Base-by-base conservation (phyloP, 75 land plant genomes). In the Isoetes taiwanensis region DNA sequence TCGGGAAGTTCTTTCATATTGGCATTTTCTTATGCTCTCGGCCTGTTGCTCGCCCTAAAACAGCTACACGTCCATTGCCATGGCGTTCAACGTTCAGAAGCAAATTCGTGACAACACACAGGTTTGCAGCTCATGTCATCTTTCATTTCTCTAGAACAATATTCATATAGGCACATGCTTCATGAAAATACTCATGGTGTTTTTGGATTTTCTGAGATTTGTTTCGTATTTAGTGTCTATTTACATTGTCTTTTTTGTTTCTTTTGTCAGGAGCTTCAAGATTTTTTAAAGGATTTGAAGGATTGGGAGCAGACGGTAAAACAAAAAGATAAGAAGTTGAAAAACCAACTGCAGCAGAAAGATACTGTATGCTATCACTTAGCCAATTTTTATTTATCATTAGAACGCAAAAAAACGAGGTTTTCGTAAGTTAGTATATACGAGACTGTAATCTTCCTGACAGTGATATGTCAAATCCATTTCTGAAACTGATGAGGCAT, bases 261-360 rank as follows among this genome's bases (percentile, higher is more conserved):
- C 17, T 48, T 11, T 6, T 48, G 9, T 19, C 78, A 88, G 95
- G 85, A 81, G 50, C 73, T 84, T 34, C 73, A 77, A 46, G 85
- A 80, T 14, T 72, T 88, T 60, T 72, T 88, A 67, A 81, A 70
- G 56, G 78, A 81, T 61, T 65, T 88, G 69, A 72, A 85, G 60
- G 75, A 78, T 33, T 84, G 89, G 95, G 95, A 88, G 42, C 59
- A 67, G 5, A 65, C 70, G 2, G 54, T 69, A 29, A 72, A 78
- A 28, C 78, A 74, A 19, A 78, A 81, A 63, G 78, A 79, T 53
- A 79, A 81, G 58, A 78, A 74, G 33, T 58, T 80, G 33, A 76
- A 66, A 54, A 33, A 65, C 0, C 64, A 76, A 28, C 19, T 40
- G 28, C 17, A n/a, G 53, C 32, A 27, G 1, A 42, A 61, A 26